Base-by-base conservation (phyloP, 1,284 basidiomycete genomes). In the Microbotryum saponariae region DNA sequence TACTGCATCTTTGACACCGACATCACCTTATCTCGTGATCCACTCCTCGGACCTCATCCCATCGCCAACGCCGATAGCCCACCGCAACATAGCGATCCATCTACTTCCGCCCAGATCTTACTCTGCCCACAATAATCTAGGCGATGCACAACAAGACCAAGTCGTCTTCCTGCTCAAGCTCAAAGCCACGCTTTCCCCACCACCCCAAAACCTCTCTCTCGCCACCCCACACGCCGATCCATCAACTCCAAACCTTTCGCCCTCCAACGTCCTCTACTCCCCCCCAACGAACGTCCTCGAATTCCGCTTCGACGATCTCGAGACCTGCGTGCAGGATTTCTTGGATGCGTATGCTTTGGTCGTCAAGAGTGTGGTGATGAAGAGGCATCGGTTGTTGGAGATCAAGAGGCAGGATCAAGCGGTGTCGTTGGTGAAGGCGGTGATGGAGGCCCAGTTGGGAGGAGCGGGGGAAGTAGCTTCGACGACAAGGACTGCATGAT, bases 331-430 rank as follows among this genome's bases (percentile, higher is more conserved):
- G 21, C 84, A 87, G 60, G 85, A 89, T 71, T 92, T 96, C 73
- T 76, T 90, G 66, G 85, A 89, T 70, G 90, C 91, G 73, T 94
- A 91, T 90, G 88, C 88, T 55, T 81, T 87, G 48, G 85, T 94
- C 42, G 88, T 88, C 46, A 92, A 91, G 76, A 89, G 93, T 81
- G 87, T 91, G 20, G 87, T 91, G 47, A 89, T 96, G 10, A 50
- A 49, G 12, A 48, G 25, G n/a, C 47, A 49, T n/a, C 48, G 49
- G 5, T n/a, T 42, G 6, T 51, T 50, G 18, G 18, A 51, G 31
- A 44, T 23, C n/a, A n/a, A 29, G n/a, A 20, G 27, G 49, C 49
- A 42, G 37, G 37, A 42, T 42, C 37, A 42, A 6, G 37, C 37
- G 9, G 37, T 42, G 14, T 42, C 37, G 37, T 16, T 42, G 37